These are phyloP conservation scores for Eucalyptus marginata DNA, from an alignment of 345 rosid genomes.

Conservation along the genomic window DNA sequence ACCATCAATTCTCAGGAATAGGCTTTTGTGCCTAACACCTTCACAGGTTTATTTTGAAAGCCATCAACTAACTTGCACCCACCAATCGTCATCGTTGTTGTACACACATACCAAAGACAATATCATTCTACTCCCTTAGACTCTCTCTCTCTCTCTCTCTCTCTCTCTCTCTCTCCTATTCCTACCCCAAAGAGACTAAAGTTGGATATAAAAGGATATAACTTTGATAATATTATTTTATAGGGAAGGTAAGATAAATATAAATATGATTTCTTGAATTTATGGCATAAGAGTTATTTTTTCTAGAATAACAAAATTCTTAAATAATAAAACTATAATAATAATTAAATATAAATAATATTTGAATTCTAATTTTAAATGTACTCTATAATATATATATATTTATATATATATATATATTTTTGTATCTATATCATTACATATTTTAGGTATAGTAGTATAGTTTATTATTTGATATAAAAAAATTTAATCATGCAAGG, in stretches of 20 bases:
- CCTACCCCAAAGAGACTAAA: background rate
- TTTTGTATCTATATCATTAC: too few relatives aligned
- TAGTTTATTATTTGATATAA: background rate
- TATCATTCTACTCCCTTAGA: background rate
- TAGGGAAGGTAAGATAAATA: background rate
- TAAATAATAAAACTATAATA: too few relatives aligned
- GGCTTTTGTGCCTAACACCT: background rate
- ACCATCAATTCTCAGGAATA: background rate
- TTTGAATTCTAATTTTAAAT: too few relatives aligned
- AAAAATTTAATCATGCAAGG: background rate
- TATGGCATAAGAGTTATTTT: background rate
- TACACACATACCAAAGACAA: background rate
- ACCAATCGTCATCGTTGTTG: rapidly evolving
- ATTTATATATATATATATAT: too few relatives aligned
- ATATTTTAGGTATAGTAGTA: background rate
- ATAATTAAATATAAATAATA: too few relatives aligned
- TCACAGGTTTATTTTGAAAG: background rate
- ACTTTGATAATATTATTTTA: too few relatives aligned
- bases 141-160: background rate
- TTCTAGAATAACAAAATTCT: background rate
- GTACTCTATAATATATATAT: background rate
- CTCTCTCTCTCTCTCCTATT: too few relatives aligned
- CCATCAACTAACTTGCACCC: background rate
- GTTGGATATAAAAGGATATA: too few relatives aligned
- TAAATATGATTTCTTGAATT: background rate